These are phyloP conservation scores for Cenococcum geophilum DNA, from an alignment of 495 filamentous ascomycete genomes.

Conservation along the genomic window DNA sequence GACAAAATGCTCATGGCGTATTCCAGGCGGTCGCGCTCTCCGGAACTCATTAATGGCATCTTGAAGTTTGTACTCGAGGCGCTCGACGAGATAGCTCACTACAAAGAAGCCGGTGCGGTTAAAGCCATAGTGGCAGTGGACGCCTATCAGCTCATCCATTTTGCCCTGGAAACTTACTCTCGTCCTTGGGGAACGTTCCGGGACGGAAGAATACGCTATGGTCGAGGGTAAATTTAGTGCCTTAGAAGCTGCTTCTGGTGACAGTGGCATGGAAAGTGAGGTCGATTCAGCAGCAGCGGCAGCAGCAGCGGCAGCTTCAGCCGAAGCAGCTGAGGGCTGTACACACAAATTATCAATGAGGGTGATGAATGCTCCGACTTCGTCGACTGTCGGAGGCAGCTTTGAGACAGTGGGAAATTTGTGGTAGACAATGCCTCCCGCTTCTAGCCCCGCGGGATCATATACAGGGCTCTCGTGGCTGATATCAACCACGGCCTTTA, in stretches of 20 bases:
- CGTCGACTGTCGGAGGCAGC: slow-evolving; percentile 72
- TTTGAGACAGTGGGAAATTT: slow-evolving; percentile 92
- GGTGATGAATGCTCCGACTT: slow-evolving; percentile 69
- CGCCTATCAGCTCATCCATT: slow-evolving; percentile 52
- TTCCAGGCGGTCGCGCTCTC: slow-evolving; percentile 66
- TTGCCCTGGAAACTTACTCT: not conserved
- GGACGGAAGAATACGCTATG: not conserved
- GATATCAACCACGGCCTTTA: slow-evolving; percentile 81
- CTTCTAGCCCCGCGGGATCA: slow-evolving; percentile 66
- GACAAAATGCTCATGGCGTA: slow-evolving; percentile 83
- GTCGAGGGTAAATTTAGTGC: not conserved
- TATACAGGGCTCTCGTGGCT: slow-evolving; percentile 82
- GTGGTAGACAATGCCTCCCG: slow-evolving; percentile 68
- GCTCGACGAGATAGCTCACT: slow-evolving; percentile 84
- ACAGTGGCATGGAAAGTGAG: not conserved
- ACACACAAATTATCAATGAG: slow-evolving; percentile 64
- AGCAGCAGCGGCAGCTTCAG: slow-evolving; percentile 9
- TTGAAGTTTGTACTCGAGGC: slow-evolving; percentile 61
- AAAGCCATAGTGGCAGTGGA: slow-evolving; percentile 95
- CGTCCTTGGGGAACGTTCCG: not conserved
- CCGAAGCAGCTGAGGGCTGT: slow-evolving; percentile 38
- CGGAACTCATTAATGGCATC: slow-evolving; percentile 79
- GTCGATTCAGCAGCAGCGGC: not conserved
- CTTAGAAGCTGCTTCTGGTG: not conserved
- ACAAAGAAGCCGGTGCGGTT: slow-evolving; percentile 89